These are phyloP conservation scores for Jamesozyma piceae DNA, from an alignment of 805 yeast species.

Conservation along the genomic window DNA sequence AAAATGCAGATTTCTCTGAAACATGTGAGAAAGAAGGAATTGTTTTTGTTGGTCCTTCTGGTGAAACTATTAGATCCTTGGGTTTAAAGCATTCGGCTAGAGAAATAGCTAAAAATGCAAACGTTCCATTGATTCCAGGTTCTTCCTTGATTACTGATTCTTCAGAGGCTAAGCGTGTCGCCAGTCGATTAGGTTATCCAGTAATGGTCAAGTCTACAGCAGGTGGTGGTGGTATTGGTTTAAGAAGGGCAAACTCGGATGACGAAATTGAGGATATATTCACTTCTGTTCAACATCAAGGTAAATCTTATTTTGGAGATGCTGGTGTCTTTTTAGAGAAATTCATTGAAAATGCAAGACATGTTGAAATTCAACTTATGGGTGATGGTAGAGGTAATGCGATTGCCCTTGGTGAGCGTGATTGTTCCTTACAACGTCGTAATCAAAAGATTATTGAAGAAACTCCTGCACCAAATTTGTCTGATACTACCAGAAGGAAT, in stretches of 20 bases:
- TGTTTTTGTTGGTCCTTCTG: slow-evolving; percentile 93
- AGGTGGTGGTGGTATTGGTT: slow-evolving; percentile 98
- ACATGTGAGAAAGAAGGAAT: slow-evolving; percentile 75
- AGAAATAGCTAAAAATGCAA: slow-evolving; percentile 83
- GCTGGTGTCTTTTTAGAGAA: slow-evolving; percentile 92
- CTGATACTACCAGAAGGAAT: slow-evolving; percentile 60
- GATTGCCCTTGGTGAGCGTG: slow-evolving; percentile 92
- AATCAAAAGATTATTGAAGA: slow-evolving; percentile 95
- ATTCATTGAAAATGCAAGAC: slow-evolving; percentile 90
- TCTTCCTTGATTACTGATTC: slow-evolving; percentile 69
- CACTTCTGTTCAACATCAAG: slow-evolving; percentile 89
- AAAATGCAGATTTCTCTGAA: slow-evolving; percentile 93
- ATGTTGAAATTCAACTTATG: slow-evolving; percentile 91
- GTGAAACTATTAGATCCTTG: slow-evolving; percentile 80
- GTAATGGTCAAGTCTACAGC: slow-evolving; percentile 96
- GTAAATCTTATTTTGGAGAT: slow-evolving; percentile 86
- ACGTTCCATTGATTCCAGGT: slow-evolving; percentile 96
- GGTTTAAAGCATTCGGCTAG: slow-evolving; percentile 97
- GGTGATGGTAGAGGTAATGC: slow-evolving; percentile 95
- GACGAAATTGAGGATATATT: slow-evolving; percentile 77
- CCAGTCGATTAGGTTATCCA: slow-evolving; percentile 72
- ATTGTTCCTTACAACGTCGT: slow-evolving; percentile 94
- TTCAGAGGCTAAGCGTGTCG: slow-evolving; percentile 66
- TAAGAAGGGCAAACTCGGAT: slow-evolving; percentile 82
- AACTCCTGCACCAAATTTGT: slow-evolving; percentile 93